Evolutionary conservation across 352 stramenopile species (phyloP).

Genomic region (Phytophthora pisi): DNA sequence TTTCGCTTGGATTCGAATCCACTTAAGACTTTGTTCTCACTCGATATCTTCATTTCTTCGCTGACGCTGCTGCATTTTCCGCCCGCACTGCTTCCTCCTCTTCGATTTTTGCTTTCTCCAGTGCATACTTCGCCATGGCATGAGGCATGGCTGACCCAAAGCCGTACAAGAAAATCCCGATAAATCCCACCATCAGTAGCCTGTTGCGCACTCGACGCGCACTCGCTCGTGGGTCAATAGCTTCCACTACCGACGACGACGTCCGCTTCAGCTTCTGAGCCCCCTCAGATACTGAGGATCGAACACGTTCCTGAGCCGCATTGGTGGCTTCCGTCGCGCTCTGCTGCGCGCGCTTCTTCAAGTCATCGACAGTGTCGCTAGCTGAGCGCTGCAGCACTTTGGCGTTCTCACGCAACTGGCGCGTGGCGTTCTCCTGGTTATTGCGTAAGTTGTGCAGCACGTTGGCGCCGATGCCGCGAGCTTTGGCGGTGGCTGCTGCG

Average conservation of each 20-base stretch:
- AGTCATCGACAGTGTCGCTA: conserved; percentile 42
- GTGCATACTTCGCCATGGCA: conserved; percentile 71
- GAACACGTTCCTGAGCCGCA: conserved; percentile 46
- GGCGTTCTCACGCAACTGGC: conserved; percentile 50
- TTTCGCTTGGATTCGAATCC: conserved; percentile 20
- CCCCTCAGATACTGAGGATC: conserved; percentile 39
- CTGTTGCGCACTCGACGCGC: conserved; percentile 60
- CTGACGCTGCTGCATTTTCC: conserved; percentile 8
- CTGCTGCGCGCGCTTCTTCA: conserved; percentile 30
- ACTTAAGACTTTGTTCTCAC: conserved; percentile 9
- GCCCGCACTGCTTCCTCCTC: conserved; percentile 32
- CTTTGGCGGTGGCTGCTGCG: conserved; percentile 29
- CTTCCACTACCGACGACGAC: conserved; percentile 55
- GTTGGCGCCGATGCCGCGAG: conserved; percentile 33
- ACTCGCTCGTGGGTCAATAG: conserved; percentile 53
- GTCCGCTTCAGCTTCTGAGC: conserved; percentile 56
- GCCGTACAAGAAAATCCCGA: conserved; percentile 75
- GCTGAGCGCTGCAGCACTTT: conserved; percentile 41
- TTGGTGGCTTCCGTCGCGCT: conserved; percentile 32
- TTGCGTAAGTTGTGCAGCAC: conserved; percentile 53
- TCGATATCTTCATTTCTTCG: conserved; percentile 31
- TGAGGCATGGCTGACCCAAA: conserved; percentile 67
- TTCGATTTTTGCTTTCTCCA: conserved; percentile 66
- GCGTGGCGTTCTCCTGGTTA: conserved; percentile 47
- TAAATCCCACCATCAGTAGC: conserved; percentile 59